phyloP scores from a whole-genome alignment of 768 basidiomycete genomes.

The Russula brevipes region DNA sequence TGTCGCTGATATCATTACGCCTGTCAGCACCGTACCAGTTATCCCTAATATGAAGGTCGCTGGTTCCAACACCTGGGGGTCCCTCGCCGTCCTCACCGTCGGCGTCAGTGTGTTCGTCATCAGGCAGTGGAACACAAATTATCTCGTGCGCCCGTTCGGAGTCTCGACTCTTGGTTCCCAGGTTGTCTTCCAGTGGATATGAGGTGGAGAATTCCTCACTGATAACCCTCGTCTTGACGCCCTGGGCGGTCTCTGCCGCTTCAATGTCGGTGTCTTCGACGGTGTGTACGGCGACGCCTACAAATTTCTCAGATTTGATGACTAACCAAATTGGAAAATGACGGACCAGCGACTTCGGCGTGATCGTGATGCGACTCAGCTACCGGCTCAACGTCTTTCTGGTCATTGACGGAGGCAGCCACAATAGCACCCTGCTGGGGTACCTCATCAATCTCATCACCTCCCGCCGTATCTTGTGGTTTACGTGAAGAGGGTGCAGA shows the following conservation, averaged over 20 bases:
- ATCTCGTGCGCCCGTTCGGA: neutral
- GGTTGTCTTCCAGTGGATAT: neutral
- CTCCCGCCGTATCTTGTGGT: neutral
- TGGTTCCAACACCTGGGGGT: slow-evolving; percentile 17
- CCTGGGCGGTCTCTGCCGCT: neutral
- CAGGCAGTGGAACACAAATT: slow-evolving; percentile 6
- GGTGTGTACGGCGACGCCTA: slow-evolving; percentile 1
- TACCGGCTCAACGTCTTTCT: neutral
- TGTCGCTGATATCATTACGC: neutral
- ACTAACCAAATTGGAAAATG: neutral
- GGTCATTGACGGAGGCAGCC: neutral
- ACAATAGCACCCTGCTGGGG: neutral
- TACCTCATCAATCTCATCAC: neutral
- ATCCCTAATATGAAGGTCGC: slow-evolving; percentile 22
- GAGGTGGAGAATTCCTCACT: neutral
- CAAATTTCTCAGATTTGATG: slow-evolving; percentile 2
- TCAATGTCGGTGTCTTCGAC: neutral
- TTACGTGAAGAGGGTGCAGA: slow-evolving; percentile 1
- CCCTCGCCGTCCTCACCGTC: slow-evolving; percentile 18
- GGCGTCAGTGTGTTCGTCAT: slow-evolving; percentile 15
- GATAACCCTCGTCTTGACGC: neutral
- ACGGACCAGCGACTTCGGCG: slow-evolving; percentile 2
- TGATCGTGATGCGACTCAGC: neutral
- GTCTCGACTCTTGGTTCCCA: neutral
- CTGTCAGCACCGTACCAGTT: slow-evolving; percentile 6